Percentiles rank a stretch among this genome's conserved stretches.
These are phyloP conservation scores for Suaeda aralocaspica DNA, from an alignment of 148 eudicot genomes.

Conservation along the genomic window DNA sequence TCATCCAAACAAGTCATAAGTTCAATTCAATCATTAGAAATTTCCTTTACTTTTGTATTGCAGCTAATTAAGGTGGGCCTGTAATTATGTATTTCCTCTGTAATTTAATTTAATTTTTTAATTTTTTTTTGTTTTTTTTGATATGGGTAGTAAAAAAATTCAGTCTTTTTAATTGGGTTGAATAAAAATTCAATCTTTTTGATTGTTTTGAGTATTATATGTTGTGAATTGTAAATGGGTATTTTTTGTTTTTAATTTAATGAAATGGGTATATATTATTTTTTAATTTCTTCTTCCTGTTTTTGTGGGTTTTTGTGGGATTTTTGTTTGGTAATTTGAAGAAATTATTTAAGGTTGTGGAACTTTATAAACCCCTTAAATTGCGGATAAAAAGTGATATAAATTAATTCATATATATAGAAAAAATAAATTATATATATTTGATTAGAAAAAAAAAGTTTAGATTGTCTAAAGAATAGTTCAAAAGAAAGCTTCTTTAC, in stretches of 20 bases:
- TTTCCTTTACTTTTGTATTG: background rate
- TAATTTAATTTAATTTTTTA: background rate
- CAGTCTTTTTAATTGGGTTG: background rate
- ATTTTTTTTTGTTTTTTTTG: background rate
- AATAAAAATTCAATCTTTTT: background rate
- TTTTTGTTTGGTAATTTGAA: conserved; percentile 20
- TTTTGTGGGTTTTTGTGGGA: conserved; percentile 18
- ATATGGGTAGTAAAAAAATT: background rate
- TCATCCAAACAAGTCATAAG: conserved; percentile 8
- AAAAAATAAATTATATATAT: background rate
- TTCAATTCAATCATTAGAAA: conserved; percentile 17
- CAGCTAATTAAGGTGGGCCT: conserved; percentile 21
- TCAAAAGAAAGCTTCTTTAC: conserved; percentile 40
- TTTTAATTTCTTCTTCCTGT: background rate
- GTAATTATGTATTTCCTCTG: background rate
- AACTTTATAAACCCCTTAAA: conserved; percentile 35
- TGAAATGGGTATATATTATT: conserved; percentile 17
- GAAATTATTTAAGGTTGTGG: conserved; percentile 5
- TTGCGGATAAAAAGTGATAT: conserved; percentile 34
- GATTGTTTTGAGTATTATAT: no score
- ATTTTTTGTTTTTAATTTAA: background rate
- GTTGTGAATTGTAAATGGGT: no score
- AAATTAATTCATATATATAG: conserved; percentile 20
- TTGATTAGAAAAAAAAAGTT: conserved; percentile 8
- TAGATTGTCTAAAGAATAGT: conserved; percentile 32